Percentiles rank a stretch among this genome's conserved stretches.
Conservation (phyloP, 2,329 filamentous ascomycete species). For the Waltergamsia citrina region DNA sequence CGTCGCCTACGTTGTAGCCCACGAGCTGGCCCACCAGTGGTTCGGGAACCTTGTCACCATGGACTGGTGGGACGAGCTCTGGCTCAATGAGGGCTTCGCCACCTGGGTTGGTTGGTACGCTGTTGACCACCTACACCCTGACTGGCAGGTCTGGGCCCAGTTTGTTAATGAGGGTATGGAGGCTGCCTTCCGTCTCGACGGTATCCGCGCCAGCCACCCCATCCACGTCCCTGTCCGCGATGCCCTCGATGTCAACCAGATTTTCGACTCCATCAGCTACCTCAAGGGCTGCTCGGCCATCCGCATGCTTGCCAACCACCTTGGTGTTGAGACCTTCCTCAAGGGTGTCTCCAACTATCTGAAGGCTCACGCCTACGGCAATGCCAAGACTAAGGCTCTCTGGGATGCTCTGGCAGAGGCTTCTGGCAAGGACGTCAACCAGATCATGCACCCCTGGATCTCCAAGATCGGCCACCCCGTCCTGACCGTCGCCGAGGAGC, state of each 20-base stretch:
- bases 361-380: slow-evolving; percentile 76
- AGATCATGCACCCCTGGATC: slow-evolving; percentile 92
- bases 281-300: slow-evolving; percentile 94
- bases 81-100: slow-evolving; percentile 94
- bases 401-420: slow-evolving; percentile 84
- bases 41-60: slow-evolving; percentile 93
- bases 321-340: slow-evolving; percentile 81
- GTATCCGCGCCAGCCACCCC: slow-evolving; percentile 83
- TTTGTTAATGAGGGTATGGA: slow-evolving; percentile 95
- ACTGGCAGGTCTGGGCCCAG: slow-evolving; percentile 97
- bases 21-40: slow-evolving; percentile 95
- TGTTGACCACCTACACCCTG: slow-evolving; percentile 83
- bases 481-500: slow-evolving; percentile 74
- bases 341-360: slow-evolving; percentile 86
- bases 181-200: slow-evolving; percentile 81
- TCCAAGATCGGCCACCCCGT: slow-evolving; percentile 92
- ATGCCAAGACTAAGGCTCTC: slow-evolving; percentile 84
- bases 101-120: slow-evolving; percentile 98
- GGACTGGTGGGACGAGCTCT: slow-evolving; percentile 94
- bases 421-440: slow-evolving; percentile 76
- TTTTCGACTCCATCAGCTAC: slow-evolving; percentile 95
- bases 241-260: slow-evolving; percentile 92
- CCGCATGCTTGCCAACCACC: slow-evolving; percentile 87
- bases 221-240: slow-evolving; percentile 94
- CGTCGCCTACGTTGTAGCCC: slow-evolving; percentile 95